Evolutionary conservation across 169 alveolate genomes (phyloP), one percentile per base, ranked within the genome.

Genomic region (Plasmodium inui): DNA sequence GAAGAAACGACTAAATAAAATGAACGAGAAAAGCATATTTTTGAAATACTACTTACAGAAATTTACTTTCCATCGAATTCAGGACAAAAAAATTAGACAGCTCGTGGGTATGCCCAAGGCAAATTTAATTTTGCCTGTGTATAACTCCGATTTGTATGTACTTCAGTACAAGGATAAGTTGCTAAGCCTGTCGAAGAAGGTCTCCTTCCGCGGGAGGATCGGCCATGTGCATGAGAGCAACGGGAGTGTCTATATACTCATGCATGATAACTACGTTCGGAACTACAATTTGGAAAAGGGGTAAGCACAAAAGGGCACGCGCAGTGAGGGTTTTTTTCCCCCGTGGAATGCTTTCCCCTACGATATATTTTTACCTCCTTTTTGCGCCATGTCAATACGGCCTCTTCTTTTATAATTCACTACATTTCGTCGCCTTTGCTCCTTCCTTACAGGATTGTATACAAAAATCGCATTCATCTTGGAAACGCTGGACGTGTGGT

Each of bases 81-180:
- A 89, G 22, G 94, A 89, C 14, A 78, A 79, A 30, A 80, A 78
- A 89, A 46, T 81, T 17, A 89, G 73, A 80, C 94, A 89, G 37
- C 32, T 89, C 9, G 84, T 89, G 1, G 32, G 84, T n/a, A 26
- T 89, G 46, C 94, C 94, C 53, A 89, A 80, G 34, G 76, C 70
- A 10, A 89, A 89, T 12, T 79, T 89, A 50, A 78, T 89, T 41
- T 8, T 89, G 26, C 80, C 94, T 26, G 83, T 80, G 1, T 89
- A 89, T 22, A 67, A 80, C 32, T 41, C 55, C 5, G 72, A 44
- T 89, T 44, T 89, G 41, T 73, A 78, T 79, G 46, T 89, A 32
- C 39, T 89, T 34, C 71, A 89, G 53, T 89, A 80, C 83, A 61
- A 89, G 83, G 94, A 89, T 26, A 71, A 34, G 46, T 37, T 70